Base-by-base conservation (phyloP, 2,329 filamentous ascomycete genomes). In the Tolypocladium paradoxum region DNA sequence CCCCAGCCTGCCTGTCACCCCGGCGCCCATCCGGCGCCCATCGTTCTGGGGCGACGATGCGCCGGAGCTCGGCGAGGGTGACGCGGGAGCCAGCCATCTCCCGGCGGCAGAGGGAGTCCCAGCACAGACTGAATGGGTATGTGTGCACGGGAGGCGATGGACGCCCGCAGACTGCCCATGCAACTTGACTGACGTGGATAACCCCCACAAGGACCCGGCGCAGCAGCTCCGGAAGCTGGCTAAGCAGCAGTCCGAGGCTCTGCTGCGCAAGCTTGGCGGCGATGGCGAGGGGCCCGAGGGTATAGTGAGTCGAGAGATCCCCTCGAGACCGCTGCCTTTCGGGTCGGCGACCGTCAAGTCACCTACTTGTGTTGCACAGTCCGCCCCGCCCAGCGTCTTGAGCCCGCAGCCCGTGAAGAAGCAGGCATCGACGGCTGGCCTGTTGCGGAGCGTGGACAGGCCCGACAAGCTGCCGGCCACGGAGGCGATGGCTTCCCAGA, bases 91-190 rank as follows among this genome's bases (percentile, higher is more conserved):
- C 29, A 77, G 76, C 57, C 75, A 77, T 63, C 75, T 96, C 60
- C 89, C 89, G 56, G 75, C 76, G 58, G 90, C 91, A 49, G 82
- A 88, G 66, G 91, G 90, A 50, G 90, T 96, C 58, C 90, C 91
- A 57, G 77, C 82, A 68, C 91, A 96, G 78, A 79, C 82, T 66
- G 89, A 96, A 70, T 96, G 92, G 92, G 90, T 96, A 90, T 86
- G 89, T 89, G 77, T 77, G 71, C 77, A 80, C 65, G 77, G 77
- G 57, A 68, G 66, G 57, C 62, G 64, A 59, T 81, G 76, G 72
- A 65, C 61, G 56, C 73, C 73, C 57, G 67, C 70, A 63, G 76
- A 79, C 68, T 81, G 77, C 69, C 71, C 74, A 61, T 82, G 77
- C 69, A 71, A 76, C 60, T 65, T 79, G 64, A 71, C 77, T 81